Base-by-base conservation (phyloP, 2,329 filamentous ascomycete genomes). In the Hymenoscyphus occultus region DNA sequence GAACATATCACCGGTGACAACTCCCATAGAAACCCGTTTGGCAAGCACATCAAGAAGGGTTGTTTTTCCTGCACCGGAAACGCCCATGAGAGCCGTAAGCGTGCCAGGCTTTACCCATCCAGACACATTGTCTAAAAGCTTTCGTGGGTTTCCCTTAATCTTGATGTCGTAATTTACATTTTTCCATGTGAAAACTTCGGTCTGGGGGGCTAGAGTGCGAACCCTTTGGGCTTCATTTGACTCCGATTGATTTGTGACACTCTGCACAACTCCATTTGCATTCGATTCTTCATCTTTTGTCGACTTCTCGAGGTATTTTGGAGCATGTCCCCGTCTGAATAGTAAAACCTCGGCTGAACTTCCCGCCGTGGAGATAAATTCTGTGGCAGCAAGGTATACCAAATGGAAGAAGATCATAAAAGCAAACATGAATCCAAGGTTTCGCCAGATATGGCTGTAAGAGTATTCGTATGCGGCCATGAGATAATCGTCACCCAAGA, bases 41-140 rank as follows among this genome's bases (percentile, higher is more conserved):
- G 92, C 92, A 28, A 96, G 83, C 2, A 92, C 90, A 75, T 96
- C 92, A 9, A 96, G 80, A 2, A 96, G 82, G 0, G 92, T 96
- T 0, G 92, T 96, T 77, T 96, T 96, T 60, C 92, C 92, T 10
- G 92, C 92, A 91, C n/a, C 94, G 1, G 80, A 86, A 0, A 87
- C 85, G 51, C 88, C 86, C 87, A 90, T 90, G 0, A 90, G 79
- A 32, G 87, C 88, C 16, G 88, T 91, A 39, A 90, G 76, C 48
- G 87, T 90, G 62, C 88, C 88, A 16, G 88, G 88, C 74, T 90
- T 90, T 66, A 91, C 87, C 86, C 86, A 91, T n/a, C 88, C 88
- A 71, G 88, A 85, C 9, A 91, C 86, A 67, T 90, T 81, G 67
- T 90, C 85, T 42, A 91, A 78, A 16, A 93, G 87, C 10, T 87